Evolutionary conservation across 371 early-diverging fungal genomes (phyloP), one percentile per base, ranked within the genome.

Genomic region (Rhizopus arrhizus): DNA sequence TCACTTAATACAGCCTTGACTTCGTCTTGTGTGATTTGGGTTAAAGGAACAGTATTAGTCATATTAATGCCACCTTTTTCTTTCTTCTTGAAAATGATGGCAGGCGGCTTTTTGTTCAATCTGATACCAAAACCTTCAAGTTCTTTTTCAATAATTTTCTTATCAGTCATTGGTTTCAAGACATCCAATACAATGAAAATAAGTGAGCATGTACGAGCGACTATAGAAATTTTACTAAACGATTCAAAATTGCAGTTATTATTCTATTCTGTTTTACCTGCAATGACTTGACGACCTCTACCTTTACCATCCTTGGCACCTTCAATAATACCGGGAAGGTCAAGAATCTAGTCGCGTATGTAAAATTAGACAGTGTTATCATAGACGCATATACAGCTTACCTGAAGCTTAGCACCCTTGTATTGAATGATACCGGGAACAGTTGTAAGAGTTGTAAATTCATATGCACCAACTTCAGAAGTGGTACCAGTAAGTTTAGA

Each of bases 301-400:
- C 99, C 99, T 73, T 97, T 97, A 59, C 99, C 99, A 72, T 98
- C 97, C 64, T 98, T 91, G 55, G 99, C 99, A 58, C 99, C 99
- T 75, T 99, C 99, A 65, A 99, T 97, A 82, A 99, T 98, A 58
- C 99, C 98, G 5, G 99, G 99, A 65, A 81, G 69, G 78, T 81
- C 81, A 53, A 81, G 78, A 66, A 81, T 81, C 78, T 79, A 48
- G 13, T 4, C 31, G 29, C 8, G 11, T 8, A 42, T 12, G 46
- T 29, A 12, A 36, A 28, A 34, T 51, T 9, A 41, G 22, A 22
- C 2, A 38, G 16, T 2, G 3, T 13, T 32, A 8, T 54, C 45
- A n/a, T 16, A 15, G 33, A 41, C 10, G n/a, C 28, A 31, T 3
- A 29, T 58, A 31, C 32, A 7, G n/a, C 12, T 57, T 71, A 79